phyloP scores from a whole-genome alignment of 2,329 filamentous ascomycete species.

The Calonectria hongkongensis region DNA sequence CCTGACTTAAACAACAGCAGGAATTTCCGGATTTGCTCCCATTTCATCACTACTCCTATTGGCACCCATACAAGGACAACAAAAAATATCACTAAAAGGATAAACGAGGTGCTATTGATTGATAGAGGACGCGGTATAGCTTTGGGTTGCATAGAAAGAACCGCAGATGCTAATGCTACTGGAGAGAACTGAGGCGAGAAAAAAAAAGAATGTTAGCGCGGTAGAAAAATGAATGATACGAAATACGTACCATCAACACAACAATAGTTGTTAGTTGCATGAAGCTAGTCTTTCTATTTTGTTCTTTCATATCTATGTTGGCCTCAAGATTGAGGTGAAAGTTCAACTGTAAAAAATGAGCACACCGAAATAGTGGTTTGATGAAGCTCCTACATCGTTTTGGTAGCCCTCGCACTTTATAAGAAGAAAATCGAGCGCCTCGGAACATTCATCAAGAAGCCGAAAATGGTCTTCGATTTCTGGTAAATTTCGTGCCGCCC shows the following conservation, averaged over 20 bases:
- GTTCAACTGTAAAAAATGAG: background rate
- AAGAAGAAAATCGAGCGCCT: background rate
- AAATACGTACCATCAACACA: too few relatives aligned
- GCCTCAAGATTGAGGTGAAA: background rate
- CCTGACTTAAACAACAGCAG: rapidly evolving
- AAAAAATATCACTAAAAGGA: background rate
- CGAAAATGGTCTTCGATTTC: background rate
- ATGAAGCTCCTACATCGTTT: background rate
- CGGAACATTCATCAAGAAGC: background rate
- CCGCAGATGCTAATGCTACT: background rate
- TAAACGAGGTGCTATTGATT: background rate
- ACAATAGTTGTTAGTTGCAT: background rate
- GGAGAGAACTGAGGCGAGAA: background rate
- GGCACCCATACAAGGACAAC: background rate
- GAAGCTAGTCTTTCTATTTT: background rate
- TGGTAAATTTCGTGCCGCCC: background rate
- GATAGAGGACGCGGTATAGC: background rate
- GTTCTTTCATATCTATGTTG: background rate
- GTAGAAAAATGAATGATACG: background rate
- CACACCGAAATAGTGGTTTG: background rate
- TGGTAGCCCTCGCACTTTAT: background rate
- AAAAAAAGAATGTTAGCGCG: background rate
- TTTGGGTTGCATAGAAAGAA: background rate
- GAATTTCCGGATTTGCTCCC: background rate
- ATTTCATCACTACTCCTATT: background rate